phyloP scores from a whole-genome alignment of 164 flowering plant genomes.

The Nymphaea colorata region DNA sequence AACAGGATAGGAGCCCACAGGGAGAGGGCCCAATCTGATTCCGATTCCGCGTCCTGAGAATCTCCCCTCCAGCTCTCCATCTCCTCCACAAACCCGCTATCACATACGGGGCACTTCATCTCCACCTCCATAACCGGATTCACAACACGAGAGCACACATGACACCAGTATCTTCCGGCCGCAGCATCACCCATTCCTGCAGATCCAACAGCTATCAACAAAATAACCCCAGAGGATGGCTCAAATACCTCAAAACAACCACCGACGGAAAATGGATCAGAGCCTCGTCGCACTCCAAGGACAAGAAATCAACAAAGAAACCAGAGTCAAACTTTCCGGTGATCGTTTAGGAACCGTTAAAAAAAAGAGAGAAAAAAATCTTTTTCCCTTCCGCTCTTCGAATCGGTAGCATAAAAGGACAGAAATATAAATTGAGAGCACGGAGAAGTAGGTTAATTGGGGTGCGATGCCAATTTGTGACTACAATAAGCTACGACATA shows the following conservation, averaged over 20 bases:
- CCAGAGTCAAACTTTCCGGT: not conserved
- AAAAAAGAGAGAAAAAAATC: no score
- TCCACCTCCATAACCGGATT: constrained; percentile 55
- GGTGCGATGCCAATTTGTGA: not conserved
- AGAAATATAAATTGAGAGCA: no score
- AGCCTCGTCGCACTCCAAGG: not conserved
- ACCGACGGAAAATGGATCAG: not conserved
- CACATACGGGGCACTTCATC: constrained; percentile 66
- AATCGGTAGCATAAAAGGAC: no score
- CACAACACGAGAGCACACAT: constrained; percentile 57
- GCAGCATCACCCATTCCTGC: constrained; percentile 41
- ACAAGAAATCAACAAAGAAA: not conserved
- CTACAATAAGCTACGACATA: not conserved
- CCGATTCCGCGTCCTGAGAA: constrained; percentile 17
- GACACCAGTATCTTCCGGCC: constrained; percentile 61
- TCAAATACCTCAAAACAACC: not conserved
- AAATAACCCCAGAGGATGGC: not conserved
- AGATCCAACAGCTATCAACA: not conserved
- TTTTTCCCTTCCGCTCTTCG: no score
- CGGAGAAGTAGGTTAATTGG: not conserved
- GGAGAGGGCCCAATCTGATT: constrained; percentile 52
- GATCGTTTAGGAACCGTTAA: not conserved
- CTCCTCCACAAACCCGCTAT: constrained; percentile 67
- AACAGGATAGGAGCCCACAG: constrained; percentile 79
- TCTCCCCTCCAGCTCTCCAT: constrained; percentile 19